Base-by-base conservation (phyloP, 176 grass and related monocot genomes). In the Oryza glaberrima region DNA sequence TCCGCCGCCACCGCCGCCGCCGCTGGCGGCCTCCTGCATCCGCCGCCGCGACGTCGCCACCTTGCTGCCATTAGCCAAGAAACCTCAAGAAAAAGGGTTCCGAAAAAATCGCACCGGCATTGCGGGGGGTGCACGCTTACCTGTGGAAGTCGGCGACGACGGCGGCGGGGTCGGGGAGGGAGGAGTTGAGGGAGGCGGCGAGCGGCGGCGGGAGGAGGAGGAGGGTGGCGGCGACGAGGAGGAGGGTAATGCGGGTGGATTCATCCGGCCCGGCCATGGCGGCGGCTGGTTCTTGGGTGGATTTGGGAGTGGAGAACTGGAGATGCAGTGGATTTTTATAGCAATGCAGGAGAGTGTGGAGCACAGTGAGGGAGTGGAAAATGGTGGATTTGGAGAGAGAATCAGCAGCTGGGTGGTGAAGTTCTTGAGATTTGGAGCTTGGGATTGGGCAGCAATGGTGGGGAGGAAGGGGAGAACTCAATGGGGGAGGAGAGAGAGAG, bases 141-240 rank as follows among this genome's bases (percentile, higher is more conserved):
- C 90, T 88, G 69, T 92, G 93, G 23, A 95, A 82, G 71, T 95
- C 85, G 16, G 76, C 78, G 85, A 87, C 90, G 85, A 95, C 88
- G 72, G 74, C 80, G 48, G 74, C 79, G 25, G 93, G 93, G 85
- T 95, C 82, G 15, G 80, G 78, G 56, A 89, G 35, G 9, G 87
- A 66, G 65, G 82, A 71, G 85, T 83, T 78, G 75, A 76, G 83
- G 7, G n/a, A 4, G 58, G 58, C 58, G 8, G 75, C 44, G 13
- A 81, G 75, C 38, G 85, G 32, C 2, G 72, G 41, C 15, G 86
- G 15, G 28, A 32, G 28, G 65, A 79, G 36, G 14, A 77, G 43
- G 40, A 41, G 40, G 40, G 6, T 5, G 38, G 6, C 5, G 38
- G 40, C 6, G 65, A 23, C n/a, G 64, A 75, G 17, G 17, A 83